Conservation (phyloP, 2,329 filamentous ascomycete genomes). For the Scedosporium boydii region DNA sequence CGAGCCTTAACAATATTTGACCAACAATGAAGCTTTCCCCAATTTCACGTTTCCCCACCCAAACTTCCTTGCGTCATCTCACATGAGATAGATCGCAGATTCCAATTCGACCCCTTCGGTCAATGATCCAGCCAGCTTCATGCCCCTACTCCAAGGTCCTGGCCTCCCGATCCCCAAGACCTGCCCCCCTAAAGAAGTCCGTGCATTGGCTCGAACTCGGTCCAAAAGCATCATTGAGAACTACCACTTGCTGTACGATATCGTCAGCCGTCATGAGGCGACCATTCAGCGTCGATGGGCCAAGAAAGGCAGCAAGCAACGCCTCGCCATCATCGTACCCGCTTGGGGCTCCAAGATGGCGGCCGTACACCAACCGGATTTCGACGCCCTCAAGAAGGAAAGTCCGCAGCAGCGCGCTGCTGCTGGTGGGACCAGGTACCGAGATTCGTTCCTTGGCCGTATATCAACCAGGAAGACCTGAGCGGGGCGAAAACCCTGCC, state of each 20-base stretch:
- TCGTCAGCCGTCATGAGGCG: slow-evolving; percentile 39
- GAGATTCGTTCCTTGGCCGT: slow-evolving; percentile 37
- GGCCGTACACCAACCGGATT: slow-evolving; percentile 39
- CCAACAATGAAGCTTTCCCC: no score
- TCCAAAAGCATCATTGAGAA: slow-evolving; percentile 20
- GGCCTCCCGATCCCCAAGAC: no score
- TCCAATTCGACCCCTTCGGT: no score
- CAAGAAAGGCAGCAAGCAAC: slow-evolving; percentile 39
- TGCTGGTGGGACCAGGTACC: slow-evolving; percentile 12
- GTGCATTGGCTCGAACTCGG: background rate
- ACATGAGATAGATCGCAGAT: no score
- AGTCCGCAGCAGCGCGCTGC: slow-evolving; percentile 7
- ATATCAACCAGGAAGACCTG: slow-evolving; percentile 50
- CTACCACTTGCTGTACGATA: slow-evolving; percentile 26
- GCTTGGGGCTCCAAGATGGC: slow-evolving; percentile 40
- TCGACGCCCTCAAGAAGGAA: slow-evolving; percentile 23
- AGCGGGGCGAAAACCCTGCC: slow-evolving; percentile 29
- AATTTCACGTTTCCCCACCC: no score
- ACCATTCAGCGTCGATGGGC: slow-evolving; percentile 43
- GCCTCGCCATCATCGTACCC: slow-evolving; percentile 32
- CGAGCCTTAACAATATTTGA: no score
- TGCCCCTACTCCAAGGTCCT: no score
- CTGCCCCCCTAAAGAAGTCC: no score
- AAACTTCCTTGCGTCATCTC: no score
- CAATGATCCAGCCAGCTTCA: no score